Evolutionary conservation across 257 asterid species (phyloP).

Genomic region (Cynanchum wilfordii): DNA sequence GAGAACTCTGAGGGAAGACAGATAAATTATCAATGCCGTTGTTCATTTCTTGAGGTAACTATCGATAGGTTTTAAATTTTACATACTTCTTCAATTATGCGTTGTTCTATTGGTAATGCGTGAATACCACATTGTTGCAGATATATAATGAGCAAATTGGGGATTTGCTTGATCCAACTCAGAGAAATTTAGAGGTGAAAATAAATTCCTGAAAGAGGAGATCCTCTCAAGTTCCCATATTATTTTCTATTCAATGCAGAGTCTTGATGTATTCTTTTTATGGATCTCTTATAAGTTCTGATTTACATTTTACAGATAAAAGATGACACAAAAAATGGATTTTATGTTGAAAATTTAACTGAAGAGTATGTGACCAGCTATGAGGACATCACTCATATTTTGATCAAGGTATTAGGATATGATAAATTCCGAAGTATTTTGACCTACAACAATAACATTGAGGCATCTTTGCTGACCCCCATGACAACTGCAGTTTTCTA

Average conservation of each 20-base stretch:
- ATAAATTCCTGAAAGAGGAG: constrained; percentile 3
- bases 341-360: constrained; percentile 79
- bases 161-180: constrained; percentile 88
- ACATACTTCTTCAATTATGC: background rate
- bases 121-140: constrained; percentile 33
- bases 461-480: background rate
- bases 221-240: background rate
- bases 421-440: background rate
- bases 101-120: background rate
- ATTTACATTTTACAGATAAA: constrained; percentile 51
- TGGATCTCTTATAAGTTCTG: background rate
- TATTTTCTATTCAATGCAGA: constrained; percentile 1
- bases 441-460: background rate
- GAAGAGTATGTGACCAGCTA: constrained; percentile 85
- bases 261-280: background rate
- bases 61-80: background rate
- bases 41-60: constrained; percentile 94
- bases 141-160: constrained; percentile 81
- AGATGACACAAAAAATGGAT: constrained; percentile 73
- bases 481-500: background rate
- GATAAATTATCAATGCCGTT: constrained; percentile 82
- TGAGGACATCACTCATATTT: constrained; percentile 76
- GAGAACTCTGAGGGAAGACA: constrained; percentile 59
- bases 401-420: constrained; percentile 57
- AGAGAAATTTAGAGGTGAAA: constrained; percentile 70